Base-by-base conservation (phyloP, 192 early-diverging fungal genomes). In the Rhizoclosmatium sp. region DNA sequence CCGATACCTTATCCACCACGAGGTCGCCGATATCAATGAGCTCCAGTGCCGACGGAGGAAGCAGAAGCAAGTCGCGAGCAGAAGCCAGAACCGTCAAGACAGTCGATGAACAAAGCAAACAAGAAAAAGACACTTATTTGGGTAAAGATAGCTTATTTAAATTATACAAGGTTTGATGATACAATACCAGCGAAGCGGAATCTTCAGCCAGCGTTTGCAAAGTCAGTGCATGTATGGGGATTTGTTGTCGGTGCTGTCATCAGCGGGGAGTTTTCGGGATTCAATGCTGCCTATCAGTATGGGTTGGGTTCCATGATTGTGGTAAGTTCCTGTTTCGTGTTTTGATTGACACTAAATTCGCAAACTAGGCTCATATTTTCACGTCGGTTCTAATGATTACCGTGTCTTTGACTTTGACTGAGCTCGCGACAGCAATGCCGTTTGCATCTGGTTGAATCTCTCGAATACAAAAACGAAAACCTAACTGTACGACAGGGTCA, bases 301-400 rank as follows among this genome's bases (percentile, higher is more conserved):
- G 80, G 80, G 47, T 70, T 75, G 40, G 80, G 80, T 4, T 75
- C 71, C 2, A 59, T 81, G 58, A 47, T 81, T 69, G 78, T 79
- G 31, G 31, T 31, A 31, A 31, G 31, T 31, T 31, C 31, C 31
- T 31, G 31, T 31, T 31, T 0, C 31, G 31, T 31, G 31, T 31
- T 31, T 31, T 31, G 0, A 31, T 31, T 31, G 31, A 31, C 31
- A 31, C 31, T 31, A 0, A 31, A 31, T 31, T 31, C 31, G 31
- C 31, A 31, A 31, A 31, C 31, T 31, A 31, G 21, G 67, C 67
- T 40, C 67, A 69, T 46, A 2, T 69, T 10, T 69, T 69, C 67
- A 14, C 42, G 42, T 47, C 42, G 7, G 9, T 69, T 41, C 46
- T 69, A 10, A 69, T 69, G 67, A 41, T 69, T 16, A 47, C 67